Base-by-base conservation (phyloP, 176 grass and related monocot species). In the Zoysia japonica region DNA sequence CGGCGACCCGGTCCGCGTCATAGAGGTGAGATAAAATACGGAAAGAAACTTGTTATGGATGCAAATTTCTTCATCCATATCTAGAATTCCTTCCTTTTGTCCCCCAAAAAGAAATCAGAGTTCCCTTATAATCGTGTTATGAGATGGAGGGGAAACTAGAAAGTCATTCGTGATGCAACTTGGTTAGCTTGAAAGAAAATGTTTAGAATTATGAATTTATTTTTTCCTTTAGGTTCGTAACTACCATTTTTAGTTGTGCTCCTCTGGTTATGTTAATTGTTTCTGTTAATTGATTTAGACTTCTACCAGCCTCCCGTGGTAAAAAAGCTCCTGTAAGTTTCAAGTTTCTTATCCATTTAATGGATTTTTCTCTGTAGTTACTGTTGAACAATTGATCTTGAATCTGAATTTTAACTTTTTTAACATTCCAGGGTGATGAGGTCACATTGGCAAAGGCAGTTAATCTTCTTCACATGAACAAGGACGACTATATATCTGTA, bases 401-500 rank as follows among this genome's bases (percentile, higher is more conserved):
- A 74, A 57, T 38, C 71, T 45, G 4, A 80, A 10, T 69, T 12
- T 77, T 65, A 50, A 60, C 8, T 59, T 1, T 81, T 78, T 74
- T 55, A 63, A 48, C 70, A 8, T 78, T 82, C 9, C 61, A 99
- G 96, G 96, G 96, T 47, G 92, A 95, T 76, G 96, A 99, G 76
- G 64, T 67, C 73, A 85, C 88, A 65, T 89, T 99, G 59, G 88
- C 85, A 6, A 93, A 56, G 72, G 90, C 88, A 70, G 56, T 99
- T 16, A 93, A 90, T 86, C 72, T 99, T 71, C 84, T 99, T 80
- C 84, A 95, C 72, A 63, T 75, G 65, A 99, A 91, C 81, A 71
- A 47, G 68, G 92, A 95, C 48, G 86, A 90, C 13, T 95, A 96
- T 79, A 88, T 99, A 55, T 86, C 92, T 43, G 75, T 99, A 63